Conservation (phyloP, 257 asterid genomes). For the Verbena officinalis region DNA sequence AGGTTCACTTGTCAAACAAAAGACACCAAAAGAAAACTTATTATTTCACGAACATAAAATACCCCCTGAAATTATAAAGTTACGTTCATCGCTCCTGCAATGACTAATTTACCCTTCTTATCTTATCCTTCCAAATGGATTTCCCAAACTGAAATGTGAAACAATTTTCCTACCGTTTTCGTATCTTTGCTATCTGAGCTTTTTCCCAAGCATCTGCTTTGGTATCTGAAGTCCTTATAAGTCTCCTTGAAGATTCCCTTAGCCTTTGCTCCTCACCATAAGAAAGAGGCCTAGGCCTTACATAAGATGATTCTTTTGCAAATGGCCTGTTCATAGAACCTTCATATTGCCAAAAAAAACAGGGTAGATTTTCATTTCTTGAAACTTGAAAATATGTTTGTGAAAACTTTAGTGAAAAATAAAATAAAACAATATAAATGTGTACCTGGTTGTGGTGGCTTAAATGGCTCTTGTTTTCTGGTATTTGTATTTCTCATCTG, state of each 20-base stretch:
- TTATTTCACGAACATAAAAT: no score
- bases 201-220: slow-evolving; percentile 69
- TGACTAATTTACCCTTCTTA: no score
- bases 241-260: slow-evolving; percentile 33
- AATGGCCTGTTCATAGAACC: slow-evolving; percentile 42
- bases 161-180: slow-evolving; percentile 47
- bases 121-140: no score
- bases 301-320: slow-evolving; percentile 35
- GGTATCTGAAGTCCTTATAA: slow-evolving; percentile 29
- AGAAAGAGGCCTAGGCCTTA: slow-evolving; percentile 35
- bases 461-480: slow-evolving; percentile 35
- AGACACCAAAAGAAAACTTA: no score
- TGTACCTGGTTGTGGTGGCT: slow-evolving; percentile 40
- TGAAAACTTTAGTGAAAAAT: neutral
- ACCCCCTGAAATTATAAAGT: no score
- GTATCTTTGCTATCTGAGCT: slow-evolving; percentile 56
- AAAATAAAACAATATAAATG: no score
- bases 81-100: no score
- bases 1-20: neutral
- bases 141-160: neutral
- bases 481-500: slow-evolving; percentile 27
- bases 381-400: neutral
- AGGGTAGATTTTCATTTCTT: neutral
- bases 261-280: slow-evolving; percentile 35
- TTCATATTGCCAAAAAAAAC: slow-evolving; percentile 17